Percentiles rank a stretch among this genome's conserved stretches.
phyloP scores from a whole-genome alignment of 1,139 yeast species.

The Saccharomycopsis phalli region DNA sequence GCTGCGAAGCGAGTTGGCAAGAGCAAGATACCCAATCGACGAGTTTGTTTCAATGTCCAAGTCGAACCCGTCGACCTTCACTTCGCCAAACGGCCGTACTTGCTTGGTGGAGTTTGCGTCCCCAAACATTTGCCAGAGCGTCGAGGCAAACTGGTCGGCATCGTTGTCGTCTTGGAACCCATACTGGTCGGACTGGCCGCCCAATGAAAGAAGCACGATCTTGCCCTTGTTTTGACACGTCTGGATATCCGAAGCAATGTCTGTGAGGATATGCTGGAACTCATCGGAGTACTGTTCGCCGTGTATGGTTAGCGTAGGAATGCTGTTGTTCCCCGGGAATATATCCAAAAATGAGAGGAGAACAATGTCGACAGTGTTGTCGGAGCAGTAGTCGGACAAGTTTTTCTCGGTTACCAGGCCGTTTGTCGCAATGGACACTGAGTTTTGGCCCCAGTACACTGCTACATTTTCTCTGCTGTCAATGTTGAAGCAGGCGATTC shows the following conservation, averaged over 20 bases:
- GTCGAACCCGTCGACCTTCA: constrained; percentile 19
- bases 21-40: constrained; percentile 49
- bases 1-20: constrained; percentile 53
- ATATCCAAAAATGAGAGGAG: constrained; percentile 59
- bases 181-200: constrained; percentile 60
- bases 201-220: constrained; percentile 57
- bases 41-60: constrained; percentile 23
- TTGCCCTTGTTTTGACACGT: constrained; percentile 61
- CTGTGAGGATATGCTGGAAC: constrained; percentile 12
- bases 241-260: constrained; percentile 38
- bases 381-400: constrained; percentile 60
- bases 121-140: constrained; percentile 50
- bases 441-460: constrained; percentile 88
- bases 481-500: constrained; percentile 34
- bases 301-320: constrained; percentile 58
- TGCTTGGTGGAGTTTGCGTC: constrained; percentile 32
- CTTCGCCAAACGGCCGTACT: constrained; percentile 43
- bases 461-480: constrained; percentile 53
- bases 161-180: constrained; percentile 38
- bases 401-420: constrained; percentile 42
- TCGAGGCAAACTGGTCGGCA: constrained; percentile 40
- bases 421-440: constrained; percentile 44
- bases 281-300: constrained; percentile 26
- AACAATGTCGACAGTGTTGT: constrained; percentile 62
- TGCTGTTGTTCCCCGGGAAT: constrained; percentile 41